phyloP scores from a whole-genome alignment of 1,139 yeast genomes.

The Scheffersomyces insectosa region DNA sequence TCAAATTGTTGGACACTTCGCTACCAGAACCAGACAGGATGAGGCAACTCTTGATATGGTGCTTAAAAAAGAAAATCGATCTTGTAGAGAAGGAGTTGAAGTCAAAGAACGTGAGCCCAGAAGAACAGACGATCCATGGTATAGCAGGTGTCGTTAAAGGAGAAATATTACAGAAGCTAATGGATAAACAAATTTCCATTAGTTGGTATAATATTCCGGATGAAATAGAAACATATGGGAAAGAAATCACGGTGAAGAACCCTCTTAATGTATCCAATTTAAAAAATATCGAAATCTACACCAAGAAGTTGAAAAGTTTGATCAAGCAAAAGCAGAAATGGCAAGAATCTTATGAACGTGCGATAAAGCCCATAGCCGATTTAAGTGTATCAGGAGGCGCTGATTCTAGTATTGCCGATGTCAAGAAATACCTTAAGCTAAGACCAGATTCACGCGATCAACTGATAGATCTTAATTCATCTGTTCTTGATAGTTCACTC shows the following conservation, averaged over 20 bases:
- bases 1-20: conserved; percentile 60
- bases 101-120: conserved; percentile 20
- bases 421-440: conserved; percentile 4
- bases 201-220: conserved; percentile 60
- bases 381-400: conserved; percentile 13
- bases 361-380: conserved; percentile 20
- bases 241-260: conserved; percentile 20
- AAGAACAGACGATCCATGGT: conserved; percentile 43
- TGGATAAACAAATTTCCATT: conserved; percentile 57
- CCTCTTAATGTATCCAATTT: conserved; percentile 13
- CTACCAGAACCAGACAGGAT: conserved; percentile 73
- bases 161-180: conserved; percentile 59
- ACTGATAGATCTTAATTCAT: background rate
- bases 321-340: conserved; percentile 51
- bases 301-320: conserved; percentile 44
- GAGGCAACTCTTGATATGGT: conserved; percentile 73
- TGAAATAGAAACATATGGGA: conserved; percentile 19
- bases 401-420: conserved; percentile 7
- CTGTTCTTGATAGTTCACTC: conserved; percentile 9
- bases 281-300: conserved; percentile 15
- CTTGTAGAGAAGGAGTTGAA: conserved; percentile 34
- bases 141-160: conserved; percentile 68
- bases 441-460: conserved; percentile 1
- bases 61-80: conserved; percentile 52
- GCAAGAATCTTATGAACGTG: conserved; percentile 33